Evolutionary conservation across 345 rosid genomes (phyloP).

Genomic region (Bretschneidera sinensis): DNA sequence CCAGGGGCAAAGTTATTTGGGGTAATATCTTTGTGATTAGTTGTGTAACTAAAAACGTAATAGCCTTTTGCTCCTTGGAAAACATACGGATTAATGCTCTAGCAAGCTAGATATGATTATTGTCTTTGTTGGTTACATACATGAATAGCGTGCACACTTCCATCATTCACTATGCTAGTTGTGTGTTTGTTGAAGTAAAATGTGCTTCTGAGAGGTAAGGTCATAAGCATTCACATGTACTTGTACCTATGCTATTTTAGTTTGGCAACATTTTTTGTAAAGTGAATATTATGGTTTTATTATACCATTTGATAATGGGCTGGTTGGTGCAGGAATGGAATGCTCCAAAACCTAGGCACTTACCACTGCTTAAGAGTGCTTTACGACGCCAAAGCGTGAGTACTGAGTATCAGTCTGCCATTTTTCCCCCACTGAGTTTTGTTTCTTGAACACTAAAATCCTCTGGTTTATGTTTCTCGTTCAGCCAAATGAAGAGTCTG

Average conservation of each 20-base stretch:
- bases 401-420: constrained; percentile 6
- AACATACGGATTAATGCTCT: too few species aligned
- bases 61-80: background rate
- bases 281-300: background rate
- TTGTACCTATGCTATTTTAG: background rate
- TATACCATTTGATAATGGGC: constrained; percentile 1
- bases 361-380: constrained; percentile 70
- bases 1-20: too few species aligned
- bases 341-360: constrained; percentile 63
- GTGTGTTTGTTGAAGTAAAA: background rate
- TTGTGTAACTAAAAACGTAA: background rate
- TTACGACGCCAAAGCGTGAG: constrained; percentile 57
- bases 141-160: background rate
- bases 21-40: too few species aligned
- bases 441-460: background rate
- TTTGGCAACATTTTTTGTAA: background rate
- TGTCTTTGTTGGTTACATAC: background rate
- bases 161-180: too few species aligned
- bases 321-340: constrained; percentile 57
- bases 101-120: too few species aligned
- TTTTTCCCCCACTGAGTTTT: constrained; percentile 2
- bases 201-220: too few species aligned
- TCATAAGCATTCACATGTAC: background rate
- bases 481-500: constrained; percentile 57
- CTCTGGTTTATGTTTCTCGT: constrained; percentile 11